phyloP scores from a whole-genome alignment of 2,329 filamentous ascomycete genomes.

The Juglanconis sp. region DNA sequence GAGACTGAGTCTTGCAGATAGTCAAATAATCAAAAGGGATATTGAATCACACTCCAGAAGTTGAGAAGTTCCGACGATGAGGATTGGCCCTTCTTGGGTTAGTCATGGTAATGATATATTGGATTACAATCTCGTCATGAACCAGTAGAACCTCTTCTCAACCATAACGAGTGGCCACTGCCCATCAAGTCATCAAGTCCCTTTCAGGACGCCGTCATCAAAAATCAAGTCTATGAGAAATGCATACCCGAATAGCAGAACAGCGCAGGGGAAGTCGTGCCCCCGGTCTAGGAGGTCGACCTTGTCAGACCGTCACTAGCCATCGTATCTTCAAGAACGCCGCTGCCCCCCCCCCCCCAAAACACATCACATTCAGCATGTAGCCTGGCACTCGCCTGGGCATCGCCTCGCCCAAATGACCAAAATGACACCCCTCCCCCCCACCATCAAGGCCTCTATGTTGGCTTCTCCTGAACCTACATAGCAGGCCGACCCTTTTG shows the following conservation, averaged over 20 bases:
- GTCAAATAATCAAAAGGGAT: background rate
- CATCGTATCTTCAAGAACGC: too few species aligned
- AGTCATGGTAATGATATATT: background rate
- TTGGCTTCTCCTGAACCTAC: background rate
- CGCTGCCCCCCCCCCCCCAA: too few species aligned
- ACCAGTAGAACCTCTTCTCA: slow-evolving; percentile 1
- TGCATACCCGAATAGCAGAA: background rate
- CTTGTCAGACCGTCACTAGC: too few species aligned
- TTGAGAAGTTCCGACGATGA: too few species aligned
- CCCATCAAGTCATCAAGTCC: slow-evolving; percentile 9
- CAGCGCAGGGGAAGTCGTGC: background rate
- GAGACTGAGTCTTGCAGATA: background rate
- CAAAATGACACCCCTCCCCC: background rate
- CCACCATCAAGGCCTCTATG: too few species aligned
- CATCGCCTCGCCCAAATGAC: background rate
- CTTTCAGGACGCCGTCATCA: background rate
- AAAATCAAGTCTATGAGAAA: background rate
- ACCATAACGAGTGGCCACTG: slow-evolving; percentile 6
- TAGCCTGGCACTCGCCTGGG: background rate
- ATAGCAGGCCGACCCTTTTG: slow-evolving; percentile 25
- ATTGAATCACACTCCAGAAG: too few species aligned
- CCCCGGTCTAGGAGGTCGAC: too few species aligned
- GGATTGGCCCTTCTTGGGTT: too few species aligned
- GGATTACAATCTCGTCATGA: slow-evolving; percentile 13
- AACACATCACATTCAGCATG: background rate